Base-by-base conservation (phyloP, 805 yeast species). In the Danielozyma ontarioensis region DNA sequence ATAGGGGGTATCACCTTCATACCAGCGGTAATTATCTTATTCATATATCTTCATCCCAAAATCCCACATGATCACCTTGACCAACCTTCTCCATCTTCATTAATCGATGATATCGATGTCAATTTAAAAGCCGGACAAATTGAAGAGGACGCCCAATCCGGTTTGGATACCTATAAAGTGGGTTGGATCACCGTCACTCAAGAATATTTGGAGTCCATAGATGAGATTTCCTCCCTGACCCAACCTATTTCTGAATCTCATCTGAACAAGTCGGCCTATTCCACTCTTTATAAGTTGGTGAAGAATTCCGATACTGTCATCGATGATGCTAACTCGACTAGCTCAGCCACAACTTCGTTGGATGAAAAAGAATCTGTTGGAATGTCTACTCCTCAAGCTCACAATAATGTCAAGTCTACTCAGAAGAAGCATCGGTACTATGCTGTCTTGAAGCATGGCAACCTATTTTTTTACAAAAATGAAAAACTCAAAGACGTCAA, bases 161-260 rank as follows among this genome's bases (percentile, higher is more conserved):
- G 93, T 3, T 74, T 82, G 1, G 76, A 77, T 17, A 72, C 86
- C 0, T 71, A 58, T 44, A 75, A 71, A 50, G 63, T 76, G 8
- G 96, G 95, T 6, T 85, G 94, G 95, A 59, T 87, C 2, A 76
- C 82, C 2, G 89, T 89, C n/a, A 83, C 95, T 0, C 79, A 77
- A 39, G 90, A 83, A 43, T 84, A 80, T 51, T 31, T 65, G 26
- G 70, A 65, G 32, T 57, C 65, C 3, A 46, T 59, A 7, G 69
- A 62, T 33, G 66, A 62, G 68, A 82, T 59, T 62, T 70, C 36
- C 64, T 72, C 57, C 49, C 41, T 51, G n/a, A 52, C 67, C 3
- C 82, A 45, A 45, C 48, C 64, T 25, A 65, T 64, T 36, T 63
- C 55, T 39, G 74, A 64, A 34, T 52, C 63, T 14, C 48, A 51